A percentile compares a stretch with the other conserved stretches of the same genome.
Conservation (phyloP, 768 basidiomycete species). For the Mycena rebaudengoi region DNA sequence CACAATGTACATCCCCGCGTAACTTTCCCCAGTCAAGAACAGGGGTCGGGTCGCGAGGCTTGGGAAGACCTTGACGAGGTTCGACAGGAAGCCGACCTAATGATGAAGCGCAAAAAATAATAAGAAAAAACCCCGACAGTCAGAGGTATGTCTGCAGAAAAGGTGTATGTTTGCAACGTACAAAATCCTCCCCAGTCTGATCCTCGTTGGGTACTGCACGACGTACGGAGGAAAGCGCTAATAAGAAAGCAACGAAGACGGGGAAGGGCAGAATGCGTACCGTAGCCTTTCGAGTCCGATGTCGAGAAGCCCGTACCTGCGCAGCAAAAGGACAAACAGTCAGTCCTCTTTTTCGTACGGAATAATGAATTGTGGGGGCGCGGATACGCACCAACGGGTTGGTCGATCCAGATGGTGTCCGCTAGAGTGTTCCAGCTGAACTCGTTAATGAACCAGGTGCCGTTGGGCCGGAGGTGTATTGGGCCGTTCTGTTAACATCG, state of each 20-base stretch:
- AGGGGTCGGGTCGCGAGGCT: conserved; percentile 58
- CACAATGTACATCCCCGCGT: conserved; percentile 62
- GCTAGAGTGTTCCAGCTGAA: conserved; percentile 53
- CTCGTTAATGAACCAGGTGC: conserved; percentile 43
- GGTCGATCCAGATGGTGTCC: conserved; percentile 61
- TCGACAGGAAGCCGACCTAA: conserved; percentile 59
- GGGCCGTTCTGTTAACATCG: conserved; percentile 15
- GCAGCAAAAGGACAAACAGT: not conserved
- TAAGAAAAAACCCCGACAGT: conserved; percentile 9
- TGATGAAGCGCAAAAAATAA: not conserved
- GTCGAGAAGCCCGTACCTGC: conserved; percentile 55
- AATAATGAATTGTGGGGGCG: not conserved
- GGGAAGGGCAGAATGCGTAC: conserved; percentile 34
- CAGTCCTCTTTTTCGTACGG: not conserved
- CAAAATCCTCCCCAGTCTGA: conserved; percentile 47
- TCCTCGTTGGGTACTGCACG: conserved; percentile 49
- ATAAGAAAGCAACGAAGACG: not conserved
- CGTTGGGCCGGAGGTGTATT: conserved; percentile 32
- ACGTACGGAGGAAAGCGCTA: not conserved
- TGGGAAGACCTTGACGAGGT: conserved; percentile 62
- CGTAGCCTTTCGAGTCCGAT: conserved; percentile 50
- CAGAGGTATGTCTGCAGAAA: not conserved
- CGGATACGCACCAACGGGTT: conserved; percentile 46
- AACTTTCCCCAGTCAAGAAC: conserved; percentile 59
- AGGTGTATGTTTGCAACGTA: conserved; percentile 1